A percentile compares a stretch with the other conserved stretches of the same genome.
phyloP scores from a whole-genome alignment of 176 grass and related monocot species.

The sorghum (Sorghum bicolor) region DNA sequence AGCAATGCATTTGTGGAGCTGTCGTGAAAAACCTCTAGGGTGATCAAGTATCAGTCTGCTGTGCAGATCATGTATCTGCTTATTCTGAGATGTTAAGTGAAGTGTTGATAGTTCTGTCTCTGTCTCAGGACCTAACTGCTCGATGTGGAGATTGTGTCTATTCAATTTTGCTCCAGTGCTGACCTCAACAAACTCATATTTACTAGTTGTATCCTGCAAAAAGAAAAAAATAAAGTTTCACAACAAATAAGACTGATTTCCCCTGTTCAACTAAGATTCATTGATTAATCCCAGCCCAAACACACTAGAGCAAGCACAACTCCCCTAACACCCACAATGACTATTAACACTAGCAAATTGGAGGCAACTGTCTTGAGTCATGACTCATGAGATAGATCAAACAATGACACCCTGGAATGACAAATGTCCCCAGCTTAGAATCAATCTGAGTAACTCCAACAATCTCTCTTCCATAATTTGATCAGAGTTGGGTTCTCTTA shows the following conservation, averaged over 20 bases:
- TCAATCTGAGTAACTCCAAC: neutral
- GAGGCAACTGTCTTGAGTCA: neutral
- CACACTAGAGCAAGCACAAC: too few relatives aligned
- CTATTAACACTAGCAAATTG: neutral
- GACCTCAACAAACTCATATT: slow-evolving; percentile 78
- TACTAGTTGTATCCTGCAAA: slow-evolving; percentile 72
- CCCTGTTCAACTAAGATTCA: neutral
- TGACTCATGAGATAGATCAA: neutral
- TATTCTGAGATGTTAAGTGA: slow-evolving; percentile 71
- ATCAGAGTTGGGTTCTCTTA: neutral
- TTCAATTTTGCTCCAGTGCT: slow-evolving; percentile 82
- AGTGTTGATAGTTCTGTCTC: slow-evolving; percentile 65
- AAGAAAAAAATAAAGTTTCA: neutral
- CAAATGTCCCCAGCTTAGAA: neutral
- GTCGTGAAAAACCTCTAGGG: slow-evolving; percentile 71
- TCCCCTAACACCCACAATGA: neutral
- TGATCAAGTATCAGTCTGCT: slow-evolving; percentile 88
- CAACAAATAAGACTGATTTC: slow-evolving; percentile 3
- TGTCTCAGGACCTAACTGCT: slow-evolving; percentile 81
- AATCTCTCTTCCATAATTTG: neutral
- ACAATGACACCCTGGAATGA: neutral
- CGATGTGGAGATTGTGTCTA: slow-evolving; percentile 90
- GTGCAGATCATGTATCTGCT: slow-evolving; percentile 95
- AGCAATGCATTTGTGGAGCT: slow-evolving; percentile 92
- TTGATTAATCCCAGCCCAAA: neutral